Base-by-base conservation (phyloP, 2,329 filamentous ascomycete species). In the Colletotrichum incanum region DNA sequence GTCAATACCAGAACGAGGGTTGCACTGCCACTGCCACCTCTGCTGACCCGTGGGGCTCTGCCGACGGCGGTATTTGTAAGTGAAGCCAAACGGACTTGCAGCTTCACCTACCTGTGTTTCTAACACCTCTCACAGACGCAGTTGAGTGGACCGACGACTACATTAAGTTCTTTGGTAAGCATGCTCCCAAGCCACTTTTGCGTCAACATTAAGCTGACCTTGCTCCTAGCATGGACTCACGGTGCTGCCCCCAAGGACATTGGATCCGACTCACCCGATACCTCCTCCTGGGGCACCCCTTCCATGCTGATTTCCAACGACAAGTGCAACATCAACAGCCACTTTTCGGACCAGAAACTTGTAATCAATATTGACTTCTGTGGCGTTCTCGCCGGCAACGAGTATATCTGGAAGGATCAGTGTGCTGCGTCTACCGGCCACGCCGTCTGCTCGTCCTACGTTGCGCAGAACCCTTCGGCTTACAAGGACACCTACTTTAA, bases 321-420 rank as follows among this genome's bases (percentile, higher is more conserved):
- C 67, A 77, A 76, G 49, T 97, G 94, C 81, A 84, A 94, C 74
- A 90, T 94, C 74, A 83, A 89, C 73, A 80, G 79, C 2, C 86
- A 89, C 76, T 93, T 96, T 80, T 84, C 83, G 73, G 84, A 91
- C 77, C 89, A 95, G 84, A 89, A 91, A 76, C 89, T 97, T 72
- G 90, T 94, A 66, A 88, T 95, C 76, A 90, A 94, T 84, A 93
- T 93, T 55, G 81, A 91, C 50, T 93, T 95, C 80, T 96, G 93
- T 80, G 93, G 93, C 26, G 89, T 91, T 76, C 93, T 91, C 84
- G 92, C 92, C 2, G 91, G 80, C 66, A 77, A 77, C 64, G 58
- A 70, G 16, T 67, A 73, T 34, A 73, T 78, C 64, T 83, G 80
- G 78, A 74, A 73, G 58, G 65, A 77, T 28, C 52, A 67, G 18